Percentiles rank a stretch among this genome's conserved stretches.
These are phyloP conservation scores for Cladosporium sp. DNA, from an alignment of 2,329 filamentous ascomycete species.

Conservation along the genomic window DNA sequence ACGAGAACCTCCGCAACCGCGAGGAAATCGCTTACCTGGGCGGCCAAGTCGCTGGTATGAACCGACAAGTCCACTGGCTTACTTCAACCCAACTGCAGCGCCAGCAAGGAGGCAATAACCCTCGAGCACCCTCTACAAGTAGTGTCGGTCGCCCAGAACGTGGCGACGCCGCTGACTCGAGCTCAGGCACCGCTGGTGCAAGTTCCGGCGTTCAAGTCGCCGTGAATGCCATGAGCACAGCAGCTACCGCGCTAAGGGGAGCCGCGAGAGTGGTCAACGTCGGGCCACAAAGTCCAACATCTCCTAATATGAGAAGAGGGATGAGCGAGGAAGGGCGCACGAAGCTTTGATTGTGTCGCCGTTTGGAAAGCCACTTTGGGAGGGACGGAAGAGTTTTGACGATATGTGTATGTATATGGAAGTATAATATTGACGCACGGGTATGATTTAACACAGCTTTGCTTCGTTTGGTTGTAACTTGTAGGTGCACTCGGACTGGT, in stretches of 20 bases:
- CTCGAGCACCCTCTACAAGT: neutral
- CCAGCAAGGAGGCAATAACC: constrained; percentile 23
- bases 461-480: neutral
- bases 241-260: constrained; percentile 29
- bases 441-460: neutral
- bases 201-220: constrained; percentile 30
- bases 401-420: neutral
- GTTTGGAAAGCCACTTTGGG: neutral
- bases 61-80: constrained; percentile 64
- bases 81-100: constrained; percentile 58
- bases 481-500: neutral
- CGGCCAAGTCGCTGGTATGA: constrained; percentile 58
- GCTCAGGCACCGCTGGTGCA: constrained; percentile 17
- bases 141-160: neutral
- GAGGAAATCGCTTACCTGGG: constrained; percentile 64
- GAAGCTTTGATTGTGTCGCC: constrained; percentile 32
- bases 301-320: constrained; percentile 28
- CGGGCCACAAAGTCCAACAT: constrained; percentile 18
- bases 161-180: neutral
- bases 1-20: constrained; percentile 61
- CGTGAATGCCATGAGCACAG: constrained; percentile 27
- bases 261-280: constrained; percentile 31
- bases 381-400: neutral
- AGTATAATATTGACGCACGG: neutral
- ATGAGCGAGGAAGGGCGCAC: constrained; percentile 39